These are phyloP conservation scores for Diplodia scrobiculata DNA, from an alignment of 2,329 filamentous ascomycete genomes.

Conservation along the genomic window DNA sequence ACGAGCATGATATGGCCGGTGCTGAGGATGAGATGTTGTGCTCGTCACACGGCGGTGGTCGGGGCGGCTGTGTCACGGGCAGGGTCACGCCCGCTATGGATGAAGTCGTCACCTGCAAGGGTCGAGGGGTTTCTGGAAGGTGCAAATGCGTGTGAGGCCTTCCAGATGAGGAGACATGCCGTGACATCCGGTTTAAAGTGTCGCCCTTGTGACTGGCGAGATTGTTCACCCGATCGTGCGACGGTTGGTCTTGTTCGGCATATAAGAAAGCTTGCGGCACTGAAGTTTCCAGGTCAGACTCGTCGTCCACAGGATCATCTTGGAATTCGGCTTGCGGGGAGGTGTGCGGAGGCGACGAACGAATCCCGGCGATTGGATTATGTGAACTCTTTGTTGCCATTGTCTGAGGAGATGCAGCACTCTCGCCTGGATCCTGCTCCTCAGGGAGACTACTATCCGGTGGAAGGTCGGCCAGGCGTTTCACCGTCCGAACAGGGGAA, in stretches of 20 bases:
- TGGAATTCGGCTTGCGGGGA: background rate
- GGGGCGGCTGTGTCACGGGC: background rate
- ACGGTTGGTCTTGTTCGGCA: background rate
- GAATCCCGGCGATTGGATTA: background rate
- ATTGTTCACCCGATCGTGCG: background rate
- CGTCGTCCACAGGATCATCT: background rate
- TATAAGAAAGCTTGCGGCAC: background rate
- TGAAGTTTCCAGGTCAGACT: conserved; percentile 9
- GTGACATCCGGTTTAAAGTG: background rate
- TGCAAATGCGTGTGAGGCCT: conserved; percentile 5
- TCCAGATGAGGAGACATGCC: conserved; percentile 7
- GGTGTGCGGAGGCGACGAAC: background rate
- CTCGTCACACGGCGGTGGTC: background rate
- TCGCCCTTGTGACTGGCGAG: background rate
- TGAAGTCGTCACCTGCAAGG: background rate
- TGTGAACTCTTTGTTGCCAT: background rate
- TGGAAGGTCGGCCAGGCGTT: background rate
- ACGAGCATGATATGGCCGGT: background rate
- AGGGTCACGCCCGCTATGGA: background rate
- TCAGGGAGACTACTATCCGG: conserved; percentile 6
- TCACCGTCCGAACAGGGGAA: background rate
- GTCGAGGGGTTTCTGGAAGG: background rate
- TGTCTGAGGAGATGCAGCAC: too few species aligned
- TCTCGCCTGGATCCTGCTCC: background rate
- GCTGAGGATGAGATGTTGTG: conserved; percentile 5